Evolutionary conservation across 164 flowering plant species (phyloP), one percentile per base, ranked within the genome.

Genomic region (Magnolia kwangsiensis): DNA sequence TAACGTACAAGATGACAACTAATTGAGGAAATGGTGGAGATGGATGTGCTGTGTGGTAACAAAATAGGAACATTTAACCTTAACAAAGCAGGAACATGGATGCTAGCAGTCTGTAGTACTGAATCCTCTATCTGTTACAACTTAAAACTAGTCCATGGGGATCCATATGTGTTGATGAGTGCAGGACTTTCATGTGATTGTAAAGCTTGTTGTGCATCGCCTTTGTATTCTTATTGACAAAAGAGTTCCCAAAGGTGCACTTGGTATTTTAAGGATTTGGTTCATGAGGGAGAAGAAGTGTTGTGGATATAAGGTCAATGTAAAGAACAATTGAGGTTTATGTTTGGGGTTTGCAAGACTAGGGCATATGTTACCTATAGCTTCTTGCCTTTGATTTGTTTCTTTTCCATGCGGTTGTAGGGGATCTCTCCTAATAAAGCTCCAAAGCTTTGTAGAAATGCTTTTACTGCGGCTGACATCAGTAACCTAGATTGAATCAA

Each of bases 21-120:
- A 92, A 27, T 92, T 73, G 96, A 91, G 78, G 93, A 91, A 83
- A 89, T 91, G 95, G 93, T 90, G 50, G 92, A 89, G 23, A 90
- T 89, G 95, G 95, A 89, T 83, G 95, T 91, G n/a, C 81, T 91
- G 18, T 91, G 93, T 84, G 88, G 96, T 82, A 93, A 91, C 74
- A 91, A 91, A 81, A 90, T 93, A 14, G 93, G 93, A 76, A 91
- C 93, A 58, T 61, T 90, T 68, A 91, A 93, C 16, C 85, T 91
- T 7, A 90, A 90, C 89, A 89, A 89, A 27, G 1, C 29, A 27
- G 29, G 29, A 27, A 27, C 29, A 27, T 27, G 29, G 29, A 27
- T 27, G 29, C 29, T 27, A 1, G 29, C 29, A 27, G 29, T 27
- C 29, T 27, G 29, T 27, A 27, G 29, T 27, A 27, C 2, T 27